Evolutionary conservation across 495 filamentous ascomycete genomes (phyloP), one percentile per base, ranked within the genome.

Genomic region (Lophiostoma macrostomum): DNA sequence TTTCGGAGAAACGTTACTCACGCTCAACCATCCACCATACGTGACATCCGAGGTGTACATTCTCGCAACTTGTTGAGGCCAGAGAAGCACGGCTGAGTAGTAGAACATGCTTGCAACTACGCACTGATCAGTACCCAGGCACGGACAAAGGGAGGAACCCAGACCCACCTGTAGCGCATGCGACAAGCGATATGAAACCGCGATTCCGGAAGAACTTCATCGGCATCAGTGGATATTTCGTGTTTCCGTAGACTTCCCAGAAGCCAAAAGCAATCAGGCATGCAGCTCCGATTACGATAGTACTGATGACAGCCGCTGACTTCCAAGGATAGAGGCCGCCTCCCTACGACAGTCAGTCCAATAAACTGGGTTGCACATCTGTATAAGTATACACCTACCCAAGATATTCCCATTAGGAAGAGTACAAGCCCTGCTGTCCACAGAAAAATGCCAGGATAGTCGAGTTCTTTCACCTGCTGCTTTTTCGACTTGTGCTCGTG

Each of bases 261-360:
- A 35, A 46, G 4, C 50, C 40, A 25, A 61, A 52, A 6, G 41
- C 35, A 27, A 61, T 56, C 23, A 61, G 41, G 7, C 28, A 29
- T 7, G 40, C 31, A 25, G 24, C 38, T 11, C 52, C 58, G n/a
- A 61, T 42, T 0, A 56, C 45, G 18, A 56, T 56, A 7, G 51
- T 56, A 30, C 22, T 25, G 24, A 60, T 54, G 10, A 50, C 45
- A 16, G 41, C 30, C 0, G 57, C 42, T n/a, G 57, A 60, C 27
- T 56, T 56, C 57, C 57, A 60, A 0, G 57, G 57, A 38, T 42
- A 56, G 5, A 56, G n/a, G 3, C 39, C 49, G 19, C 57, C 57
- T 49, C 50, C 41, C 40, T 42, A 18, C n/a, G 13, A 31, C 12
- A 18, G 10, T 20, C 11, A 18, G 34, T 25, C 6, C 5, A 14